Evolutionary conservation across 2,329 filamentous ascomycete genomes (phyloP).

Genomic region (Colletotrichum sp.): DNA sequence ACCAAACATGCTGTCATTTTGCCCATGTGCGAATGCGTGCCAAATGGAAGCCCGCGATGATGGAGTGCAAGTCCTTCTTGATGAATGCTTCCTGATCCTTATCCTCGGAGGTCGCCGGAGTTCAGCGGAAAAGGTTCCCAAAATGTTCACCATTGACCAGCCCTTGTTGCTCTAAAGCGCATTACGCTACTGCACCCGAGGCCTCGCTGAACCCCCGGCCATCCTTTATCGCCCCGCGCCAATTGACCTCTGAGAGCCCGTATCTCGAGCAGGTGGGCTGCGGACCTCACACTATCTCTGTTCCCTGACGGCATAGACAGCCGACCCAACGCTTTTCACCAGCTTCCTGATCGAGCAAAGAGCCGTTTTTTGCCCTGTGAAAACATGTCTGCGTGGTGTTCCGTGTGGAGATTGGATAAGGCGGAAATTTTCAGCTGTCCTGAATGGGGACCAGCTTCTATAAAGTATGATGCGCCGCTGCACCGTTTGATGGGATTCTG

Average conservation of each 20-base stretch:
- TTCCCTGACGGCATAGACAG: background rate
- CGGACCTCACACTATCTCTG: constrained; percentile 1
- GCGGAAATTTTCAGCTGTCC: background rate
- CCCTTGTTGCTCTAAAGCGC: background rate
- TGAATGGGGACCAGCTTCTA: background rate
- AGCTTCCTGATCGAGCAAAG: constrained; percentile 24
- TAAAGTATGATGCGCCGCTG: background rate
- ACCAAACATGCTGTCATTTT: background rate
- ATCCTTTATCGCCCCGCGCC: constrained; percentile 4
- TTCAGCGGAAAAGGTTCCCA: constrained; percentile 10
- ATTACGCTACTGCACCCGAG: constrained; percentile 15
- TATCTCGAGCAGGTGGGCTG: constrained; percentile 27
- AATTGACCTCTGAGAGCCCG: constrained; percentile 28
- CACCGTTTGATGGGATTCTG: too few relatives aligned
- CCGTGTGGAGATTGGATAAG: constrained; percentile 8
- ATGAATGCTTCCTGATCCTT: background rate
- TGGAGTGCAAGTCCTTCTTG: background rate
- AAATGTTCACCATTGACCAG: background rate
- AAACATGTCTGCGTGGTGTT: constrained; percentile 9
- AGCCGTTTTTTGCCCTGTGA: background rate
- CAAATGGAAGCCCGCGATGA: background rate
- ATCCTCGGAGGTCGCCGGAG: constrained; percentile 6
- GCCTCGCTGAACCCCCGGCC: background rate
- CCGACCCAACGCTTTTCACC: constrained; percentile 7
- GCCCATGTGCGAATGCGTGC: background rate